A percentile compares a stretch with the other conserved stretches of the same genome.
These are phyloP conservation scores for Sphenostylis stenocarpa DNA, from an alignment of 306 rosid species.

Conservation along the genomic window DNA sequence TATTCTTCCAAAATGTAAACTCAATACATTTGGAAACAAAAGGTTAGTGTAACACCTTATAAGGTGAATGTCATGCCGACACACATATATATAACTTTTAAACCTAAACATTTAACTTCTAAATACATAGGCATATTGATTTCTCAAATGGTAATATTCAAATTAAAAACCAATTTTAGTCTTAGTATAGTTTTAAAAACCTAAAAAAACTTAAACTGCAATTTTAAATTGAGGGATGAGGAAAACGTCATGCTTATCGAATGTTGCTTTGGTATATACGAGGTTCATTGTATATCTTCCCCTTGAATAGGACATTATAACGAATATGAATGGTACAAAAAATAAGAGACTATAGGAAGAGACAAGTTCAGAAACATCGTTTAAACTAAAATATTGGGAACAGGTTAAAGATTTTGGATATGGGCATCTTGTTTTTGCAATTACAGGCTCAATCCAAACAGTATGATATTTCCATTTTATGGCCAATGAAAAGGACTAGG, in stretches of 20 bases:
- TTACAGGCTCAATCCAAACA: background rate
- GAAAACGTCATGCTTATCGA: background rate
- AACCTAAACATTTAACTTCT: too few relatives aligned
- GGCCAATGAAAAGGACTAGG: background rate
- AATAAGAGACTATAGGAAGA: background rate
- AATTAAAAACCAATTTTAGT: background rate
- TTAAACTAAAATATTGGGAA: background rate
- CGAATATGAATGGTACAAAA: constrained; percentile 1
- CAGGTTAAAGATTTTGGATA: background rate
- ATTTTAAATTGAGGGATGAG: background rate
- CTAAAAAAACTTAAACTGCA: background rate
- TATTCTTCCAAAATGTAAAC: too few relatives aligned
- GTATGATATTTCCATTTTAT: background rate
- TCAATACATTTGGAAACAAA: too few relatives aligned
- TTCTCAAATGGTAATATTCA: background rate
- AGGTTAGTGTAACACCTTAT: too few relatives aligned
- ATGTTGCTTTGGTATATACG: background rate
- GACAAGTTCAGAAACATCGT: background rate
- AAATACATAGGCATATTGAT: background rate
- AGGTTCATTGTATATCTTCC: constrained; percentile 22
- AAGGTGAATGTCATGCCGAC: too few relatives aligned
- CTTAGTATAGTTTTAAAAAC: background rate
- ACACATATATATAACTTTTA: too few relatives aligned
- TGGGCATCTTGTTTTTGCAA: background rate
- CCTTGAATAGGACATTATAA: background rate